Evolutionary conservation across 306 rosid genomes (phyloP), one percentile per base, ranked within the genome.

Genomic region (Vachellia collinsii): DNA sequence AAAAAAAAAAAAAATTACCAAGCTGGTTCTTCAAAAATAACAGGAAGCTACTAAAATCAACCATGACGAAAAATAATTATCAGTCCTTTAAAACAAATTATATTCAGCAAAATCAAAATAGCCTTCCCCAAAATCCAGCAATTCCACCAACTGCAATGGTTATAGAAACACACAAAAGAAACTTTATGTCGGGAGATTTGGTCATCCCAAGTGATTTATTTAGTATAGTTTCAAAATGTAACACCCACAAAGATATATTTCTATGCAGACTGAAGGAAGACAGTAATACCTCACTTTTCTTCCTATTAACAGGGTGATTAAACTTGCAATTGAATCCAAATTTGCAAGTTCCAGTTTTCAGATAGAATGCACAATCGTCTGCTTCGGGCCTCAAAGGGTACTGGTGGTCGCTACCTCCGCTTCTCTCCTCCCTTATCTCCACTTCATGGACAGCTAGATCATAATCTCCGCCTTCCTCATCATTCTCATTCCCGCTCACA

Each of bases 361-460:
- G 87, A 80, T 92, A 96, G 82, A 79, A 96, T 7, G 93, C 68
- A 79, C 99, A 96, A 80, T 93, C 99, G 79, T 89, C 97, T 48
- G 99, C 98, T 37, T 93, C 99, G 6, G 97, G 97, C 82, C 99
- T 87, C 83, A 92, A 79, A 5, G 99, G 99, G 37, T 85, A 89
- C 62, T 86, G 91, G 12, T 79, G 83, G 46, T 76, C 23, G 29
- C 72, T 47, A 78, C 78, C 84, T 36, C 74, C 50, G 56, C 5
- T 82, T 65, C 22, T 58, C 43, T 67, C 84, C 59, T 69, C 86
- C 38, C 25, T 83, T 59, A 61, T 54, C 67, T 75, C 84, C 68
- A 3, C 74, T 70, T 51, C 84, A 81, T 71, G 79, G 19, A 54
- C 38, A 14, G 56, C 16, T 36, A 16, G 78, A 81, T 46, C 62